Percentiles rank a stretch among this genome's conserved stretches.
phyloP scores from a whole-genome alignment of 768 basidiomycete species.

The Podaxis carcinomalis region DNA sequence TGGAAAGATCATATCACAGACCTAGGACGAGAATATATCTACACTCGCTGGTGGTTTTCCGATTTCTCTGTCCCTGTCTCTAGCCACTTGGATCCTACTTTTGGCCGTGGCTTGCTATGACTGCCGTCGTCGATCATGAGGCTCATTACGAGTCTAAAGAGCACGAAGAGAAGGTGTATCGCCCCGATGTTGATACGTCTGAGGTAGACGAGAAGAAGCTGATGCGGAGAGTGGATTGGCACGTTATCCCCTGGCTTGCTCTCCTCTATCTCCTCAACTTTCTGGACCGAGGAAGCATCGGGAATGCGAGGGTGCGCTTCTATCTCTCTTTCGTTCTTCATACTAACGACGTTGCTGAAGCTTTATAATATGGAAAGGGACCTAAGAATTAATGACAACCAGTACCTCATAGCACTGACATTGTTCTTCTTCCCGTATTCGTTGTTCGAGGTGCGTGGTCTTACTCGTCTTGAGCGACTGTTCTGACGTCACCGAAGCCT shows the following conservation, averaged over 20 bases:
- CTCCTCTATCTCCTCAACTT: slow-evolving; percentile 74
- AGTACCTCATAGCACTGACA: slow-evolving; percentile 65
- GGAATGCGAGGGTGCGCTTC: slow-evolving; percentile 61
- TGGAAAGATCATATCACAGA: slow-evolving; percentile 1
- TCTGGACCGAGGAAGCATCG: slow-evolving; percentile 62
- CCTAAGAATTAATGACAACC: slow-evolving; percentile 54
- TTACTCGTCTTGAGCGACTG: no score
- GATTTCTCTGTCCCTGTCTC: background rate
- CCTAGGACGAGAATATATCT: background rate
- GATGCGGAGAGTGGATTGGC: slow-evolving; percentile 57
- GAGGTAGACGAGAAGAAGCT: slow-evolving; percentile 51
- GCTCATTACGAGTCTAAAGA: background rate
- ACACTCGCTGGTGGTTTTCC: background rate
- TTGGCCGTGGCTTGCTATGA: background rate
- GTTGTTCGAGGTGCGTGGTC: slow-evolving; percentile 52
- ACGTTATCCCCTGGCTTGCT: slow-evolving; percentile 72
- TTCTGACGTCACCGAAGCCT: slow-evolving; percentile 34
- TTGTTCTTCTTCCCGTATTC: slow-evolving; percentile 78
- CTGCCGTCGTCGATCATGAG: background rate
- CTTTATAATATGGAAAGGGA: slow-evolving; percentile 56
- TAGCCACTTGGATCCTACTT: background rate
- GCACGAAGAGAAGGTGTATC: slow-evolving; percentile 31
- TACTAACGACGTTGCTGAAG: slow-evolving; percentile 25
- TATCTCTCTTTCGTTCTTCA: background rate
- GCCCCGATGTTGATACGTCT: slow-evolving; percentile 48